These are phyloP conservation scores for Cordyceps javanica DNA, from an alignment of 2,329 filamentous ascomycete species.

Conservation along the genomic window DNA sequence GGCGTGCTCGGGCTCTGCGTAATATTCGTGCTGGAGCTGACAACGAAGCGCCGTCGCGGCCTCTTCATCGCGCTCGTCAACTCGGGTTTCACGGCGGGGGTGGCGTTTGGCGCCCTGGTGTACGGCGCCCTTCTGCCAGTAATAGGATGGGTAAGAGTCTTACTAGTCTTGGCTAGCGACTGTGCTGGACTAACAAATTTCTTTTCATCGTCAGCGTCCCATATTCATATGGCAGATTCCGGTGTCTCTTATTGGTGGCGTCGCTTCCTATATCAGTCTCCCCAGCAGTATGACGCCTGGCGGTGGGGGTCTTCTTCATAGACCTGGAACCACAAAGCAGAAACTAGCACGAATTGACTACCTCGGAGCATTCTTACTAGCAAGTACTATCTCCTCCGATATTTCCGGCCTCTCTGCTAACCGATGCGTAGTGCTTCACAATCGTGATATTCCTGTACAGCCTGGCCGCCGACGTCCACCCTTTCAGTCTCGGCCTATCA, in stretches of 20 bases:
- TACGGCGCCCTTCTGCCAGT: conserved; percentile 57
- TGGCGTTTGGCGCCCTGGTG: conserved; percentile 65
- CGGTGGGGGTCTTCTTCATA: conserved; percentile 5
- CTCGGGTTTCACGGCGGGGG: conserved; percentile 62
- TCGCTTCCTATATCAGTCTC: conserved; percentile 59
- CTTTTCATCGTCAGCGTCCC: conserved; percentile 43
- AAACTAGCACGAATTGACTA: conserved; percentile 69
- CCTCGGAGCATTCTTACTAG: conserved; percentile 60
- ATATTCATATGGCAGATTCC: conserved; percentile 71
- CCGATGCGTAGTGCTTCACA: conserved; percentile 44
- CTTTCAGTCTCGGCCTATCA: conserved; percentile 55
- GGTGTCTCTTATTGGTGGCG: conserved; percentile 52
- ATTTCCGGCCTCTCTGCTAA: conserved; percentile 14
- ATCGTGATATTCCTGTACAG: conserved; percentile 69
- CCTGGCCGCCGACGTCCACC: conserved; percentile 57
- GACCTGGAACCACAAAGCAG: conserved; percentile 29
- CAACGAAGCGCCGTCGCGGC: conserved; percentile 60
- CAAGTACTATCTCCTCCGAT: conserved; percentile 29
- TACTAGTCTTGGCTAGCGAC: not conserved
- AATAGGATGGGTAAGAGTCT: conserved; percentile 63
- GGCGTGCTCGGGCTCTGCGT: conserved; percentile 68
- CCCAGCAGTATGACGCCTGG: conserved; percentile 33
- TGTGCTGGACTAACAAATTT: not conserved
- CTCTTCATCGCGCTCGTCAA: conserved; percentile 71
- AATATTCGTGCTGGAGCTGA: conserved; percentile 71